phyloP scores from a whole-genome alignment of 2,329 filamentous ascomycete species.

The Ceratocystis eucalypticola region DNA sequence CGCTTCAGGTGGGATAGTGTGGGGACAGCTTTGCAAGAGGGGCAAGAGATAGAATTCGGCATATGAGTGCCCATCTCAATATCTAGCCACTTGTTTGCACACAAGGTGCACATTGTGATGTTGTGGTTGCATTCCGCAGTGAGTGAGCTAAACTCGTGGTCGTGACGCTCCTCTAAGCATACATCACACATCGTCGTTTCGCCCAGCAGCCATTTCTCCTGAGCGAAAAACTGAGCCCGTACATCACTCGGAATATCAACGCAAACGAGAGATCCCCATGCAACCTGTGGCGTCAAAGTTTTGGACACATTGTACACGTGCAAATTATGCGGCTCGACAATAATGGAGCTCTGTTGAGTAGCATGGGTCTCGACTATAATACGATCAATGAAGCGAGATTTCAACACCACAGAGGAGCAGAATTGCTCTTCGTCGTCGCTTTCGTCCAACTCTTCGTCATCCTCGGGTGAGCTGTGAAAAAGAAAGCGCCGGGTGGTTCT shows the following conservation, averaged over 20 bases:
- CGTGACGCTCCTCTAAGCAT: constrained; percentile 13
- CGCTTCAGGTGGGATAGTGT: not conserved
- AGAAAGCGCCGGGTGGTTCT: constrained; percentile 12
- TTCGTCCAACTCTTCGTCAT: constrained; percentile 13
- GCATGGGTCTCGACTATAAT: not conserved
- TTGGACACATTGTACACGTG: not conserved
- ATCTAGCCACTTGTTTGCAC: constrained; percentile 13
- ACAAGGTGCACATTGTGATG: constrained; percentile 8
- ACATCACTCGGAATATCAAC: constrained; percentile 4
- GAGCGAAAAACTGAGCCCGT: not conserved
- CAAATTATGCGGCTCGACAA: not conserved
- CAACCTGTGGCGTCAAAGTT: not conserved
- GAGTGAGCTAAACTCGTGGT: constrained; percentile 9
- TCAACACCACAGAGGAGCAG: not conserved
- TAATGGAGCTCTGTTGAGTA: constrained; percentile 5
- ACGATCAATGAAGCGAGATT: constrained; percentile 4
- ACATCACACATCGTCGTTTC: constrained; percentile 1
- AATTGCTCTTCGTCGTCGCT: not conserved
- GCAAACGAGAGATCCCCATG: constrained; percentile 17
- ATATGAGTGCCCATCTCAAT: not conserved
- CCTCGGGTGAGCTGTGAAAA: constrained; percentile 12
- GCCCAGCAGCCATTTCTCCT: constrained; percentile 17
- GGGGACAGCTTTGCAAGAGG: not conserved
- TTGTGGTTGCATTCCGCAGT: constrained; percentile 9
- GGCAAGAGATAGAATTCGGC: constrained; percentile 12